Evolutionary conservation across 2,329 filamentous ascomycete genomes (phyloP).

Genomic region (Colletotrichum karsti): DNA sequence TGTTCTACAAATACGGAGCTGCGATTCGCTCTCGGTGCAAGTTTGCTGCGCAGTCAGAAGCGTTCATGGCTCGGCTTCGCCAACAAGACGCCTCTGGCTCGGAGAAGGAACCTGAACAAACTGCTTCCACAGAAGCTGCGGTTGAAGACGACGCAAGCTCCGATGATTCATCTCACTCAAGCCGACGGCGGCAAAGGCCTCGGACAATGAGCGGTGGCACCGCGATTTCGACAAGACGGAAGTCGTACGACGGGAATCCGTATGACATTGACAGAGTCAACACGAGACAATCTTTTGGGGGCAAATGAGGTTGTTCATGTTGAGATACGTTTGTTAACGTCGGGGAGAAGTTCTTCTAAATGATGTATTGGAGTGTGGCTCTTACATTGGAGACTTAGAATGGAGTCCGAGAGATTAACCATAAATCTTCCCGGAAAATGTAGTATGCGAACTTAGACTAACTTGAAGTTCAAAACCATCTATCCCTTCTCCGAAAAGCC

Average conservation of each 20-base stretch:
- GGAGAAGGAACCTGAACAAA: conserved; percentile 3
- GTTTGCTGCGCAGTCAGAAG: conserved; percentile 65
- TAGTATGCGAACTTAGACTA: too few species aligned
- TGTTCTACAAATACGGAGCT: conserved; percentile 77
- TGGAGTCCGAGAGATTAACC: too few species aligned
- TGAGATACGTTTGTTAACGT: too few species aligned
- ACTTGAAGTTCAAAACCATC: too few species aligned
- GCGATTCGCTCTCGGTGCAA: conserved; percentile 61
- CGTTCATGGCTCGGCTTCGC: conserved; percentile 59
- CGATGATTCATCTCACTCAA: background rate
- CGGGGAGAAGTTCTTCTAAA: too few species aligned
- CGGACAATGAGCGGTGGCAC: background rate
- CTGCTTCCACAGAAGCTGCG: conserved; percentile 22
- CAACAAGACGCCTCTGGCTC: conserved; percentile 18
- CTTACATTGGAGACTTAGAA: too few species aligned
- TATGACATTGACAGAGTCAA: conserved; percentile 1
- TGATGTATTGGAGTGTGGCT: too few species aligned
- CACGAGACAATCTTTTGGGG: background rate
- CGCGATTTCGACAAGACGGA: background rate
- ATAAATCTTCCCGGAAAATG: too few species aligned
- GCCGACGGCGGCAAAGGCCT: background rate
- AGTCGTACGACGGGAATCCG: conserved; percentile 2
- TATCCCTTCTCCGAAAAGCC: too few species aligned
- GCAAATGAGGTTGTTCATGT: too few species aligned
- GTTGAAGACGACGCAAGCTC: background rate